Conservation (phyloP, 106 monocot species). For the Cymbidium sinense region DNA sequence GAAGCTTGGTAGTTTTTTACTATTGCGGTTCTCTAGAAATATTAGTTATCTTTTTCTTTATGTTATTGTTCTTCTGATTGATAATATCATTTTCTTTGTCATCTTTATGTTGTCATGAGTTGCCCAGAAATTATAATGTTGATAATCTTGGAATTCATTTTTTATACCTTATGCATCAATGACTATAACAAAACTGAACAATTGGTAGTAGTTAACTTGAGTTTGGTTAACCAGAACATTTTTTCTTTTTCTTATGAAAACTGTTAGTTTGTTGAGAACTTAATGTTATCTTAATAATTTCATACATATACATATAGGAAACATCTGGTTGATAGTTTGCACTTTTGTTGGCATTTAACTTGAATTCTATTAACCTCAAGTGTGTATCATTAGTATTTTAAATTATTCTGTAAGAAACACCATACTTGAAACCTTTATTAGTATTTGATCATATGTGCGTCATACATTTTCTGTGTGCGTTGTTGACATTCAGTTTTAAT, state of each 20-base stretch:
- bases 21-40: too few relatives aligned
- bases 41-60: too few relatives aligned
- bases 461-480: not conserved
- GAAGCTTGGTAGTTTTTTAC: too few relatives aligned
- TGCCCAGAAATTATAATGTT: too few relatives aligned
- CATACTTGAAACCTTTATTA: not conserved
- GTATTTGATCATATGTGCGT: not conserved
- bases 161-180: not conserved
- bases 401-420: constrained; percentile 1
- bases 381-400: not conserved
- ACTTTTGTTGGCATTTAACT: not conserved
- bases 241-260: not conserved
- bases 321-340: not conserved
- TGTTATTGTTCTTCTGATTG: too few relatives aligned
- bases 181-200: not conserved
- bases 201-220: not conserved
- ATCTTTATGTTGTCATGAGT: too few relatives aligned
- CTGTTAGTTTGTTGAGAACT: too few relatives aligned
- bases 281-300: too few relatives aligned
- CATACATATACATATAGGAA: not conserved
- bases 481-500: not conserved
- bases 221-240: not conserved
- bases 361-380: not conserved
- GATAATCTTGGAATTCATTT: not conserved
- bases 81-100: too few relatives aligned